These are phyloP conservation scores for Aspergillus biplanus DNA, from an alignment of 495 filamentous ascomycete species.

Conservation along the genomic window DNA sequence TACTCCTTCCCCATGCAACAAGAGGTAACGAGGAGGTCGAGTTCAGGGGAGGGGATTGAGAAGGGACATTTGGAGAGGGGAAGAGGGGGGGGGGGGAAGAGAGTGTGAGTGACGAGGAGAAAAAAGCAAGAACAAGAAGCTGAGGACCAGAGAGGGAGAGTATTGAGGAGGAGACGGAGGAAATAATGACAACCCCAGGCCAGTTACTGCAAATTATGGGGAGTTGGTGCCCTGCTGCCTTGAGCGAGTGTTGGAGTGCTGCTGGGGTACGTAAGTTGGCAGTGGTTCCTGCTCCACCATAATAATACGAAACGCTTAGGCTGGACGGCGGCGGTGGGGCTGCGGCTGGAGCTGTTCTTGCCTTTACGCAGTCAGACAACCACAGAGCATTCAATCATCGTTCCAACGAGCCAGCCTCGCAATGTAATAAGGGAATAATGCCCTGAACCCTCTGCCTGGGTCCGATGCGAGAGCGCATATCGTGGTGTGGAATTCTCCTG, in stretches of 20 bases:
- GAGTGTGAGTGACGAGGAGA: background rate
- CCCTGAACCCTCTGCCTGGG: no score
- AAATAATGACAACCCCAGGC: background rate
- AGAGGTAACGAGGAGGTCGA: background rate
- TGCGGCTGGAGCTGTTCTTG: background rate
- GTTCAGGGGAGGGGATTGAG: background rate
- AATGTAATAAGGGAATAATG: no score
- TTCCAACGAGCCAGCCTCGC: no score
- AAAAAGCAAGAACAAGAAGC: background rate
- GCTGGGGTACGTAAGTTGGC: no score
- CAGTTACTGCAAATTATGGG: background rate
- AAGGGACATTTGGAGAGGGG: conserved; percentile 1
- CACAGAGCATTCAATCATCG: no score
- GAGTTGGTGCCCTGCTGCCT: no score
- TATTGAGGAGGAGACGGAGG: conserved; percentile 9
- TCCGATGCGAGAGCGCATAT: no score
- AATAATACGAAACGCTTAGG: conserved; percentile 1
- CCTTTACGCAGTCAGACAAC: background rate
- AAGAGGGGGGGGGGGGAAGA: background rate
- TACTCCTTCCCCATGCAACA: background rate
- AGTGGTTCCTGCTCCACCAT: background rate
- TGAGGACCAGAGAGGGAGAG: background rate
- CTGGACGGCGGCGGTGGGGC: background rate
- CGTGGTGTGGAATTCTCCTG: no score
- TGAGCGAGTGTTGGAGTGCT: no score